Evolutionary conservation across 2,329 filamentous ascomycete species (phyloP).

Genomic region (Colletotrichum gloeosporioides): DNA sequence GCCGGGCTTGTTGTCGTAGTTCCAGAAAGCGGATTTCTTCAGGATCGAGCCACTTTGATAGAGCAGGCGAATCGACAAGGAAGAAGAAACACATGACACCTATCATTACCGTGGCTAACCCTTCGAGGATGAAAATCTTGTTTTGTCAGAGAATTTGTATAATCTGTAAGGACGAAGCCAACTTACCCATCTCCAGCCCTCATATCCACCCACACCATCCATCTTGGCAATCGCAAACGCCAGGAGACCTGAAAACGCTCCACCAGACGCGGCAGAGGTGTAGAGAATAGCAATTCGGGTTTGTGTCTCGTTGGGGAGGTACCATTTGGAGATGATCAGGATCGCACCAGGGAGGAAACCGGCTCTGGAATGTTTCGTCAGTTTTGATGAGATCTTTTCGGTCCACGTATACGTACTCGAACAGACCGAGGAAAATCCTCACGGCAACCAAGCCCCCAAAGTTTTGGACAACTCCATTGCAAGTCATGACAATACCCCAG

Average conservation of each 20-base stretch:
- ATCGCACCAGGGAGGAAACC: constrained; percentile 37
- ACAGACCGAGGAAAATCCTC: constrained; percentile 43
- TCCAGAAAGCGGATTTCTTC: constrained; percentile 47
- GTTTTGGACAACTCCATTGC: constrained; percentile 40
- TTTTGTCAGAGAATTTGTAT: neutral
- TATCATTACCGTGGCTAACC: constrained; percentile 44
- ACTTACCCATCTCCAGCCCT: constrained; percentile 51
- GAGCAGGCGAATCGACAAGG: constrained; percentile 46
- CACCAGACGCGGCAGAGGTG: constrained; percentile 38
- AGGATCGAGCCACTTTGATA: constrained; percentile 39
- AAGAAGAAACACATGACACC: constrained; percentile 49
- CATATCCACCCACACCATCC: constrained; percentile 46
- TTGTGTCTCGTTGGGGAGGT: constrained; percentile 33
- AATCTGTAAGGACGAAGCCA: no score
- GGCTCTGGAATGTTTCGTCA: constrained; percentile 27
- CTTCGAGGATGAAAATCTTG: constrained; percentile 59
- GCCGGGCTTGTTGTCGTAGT: constrained; percentile 38
- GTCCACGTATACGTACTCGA: constrained; percentile 33
- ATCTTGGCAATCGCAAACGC: constrained; percentile 50
- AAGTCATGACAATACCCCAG: constrained; percentile 44
- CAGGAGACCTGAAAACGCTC: constrained; percentile 51
- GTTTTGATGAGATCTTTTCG: neutral
- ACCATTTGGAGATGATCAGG: constrained; percentile 37
- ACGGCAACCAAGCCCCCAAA: constrained; percentile 44
- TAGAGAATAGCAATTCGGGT: constrained; percentile 39